Conservation (phyloP, 257 asterid genomes). For the Leonotis leonurus region DNA sequence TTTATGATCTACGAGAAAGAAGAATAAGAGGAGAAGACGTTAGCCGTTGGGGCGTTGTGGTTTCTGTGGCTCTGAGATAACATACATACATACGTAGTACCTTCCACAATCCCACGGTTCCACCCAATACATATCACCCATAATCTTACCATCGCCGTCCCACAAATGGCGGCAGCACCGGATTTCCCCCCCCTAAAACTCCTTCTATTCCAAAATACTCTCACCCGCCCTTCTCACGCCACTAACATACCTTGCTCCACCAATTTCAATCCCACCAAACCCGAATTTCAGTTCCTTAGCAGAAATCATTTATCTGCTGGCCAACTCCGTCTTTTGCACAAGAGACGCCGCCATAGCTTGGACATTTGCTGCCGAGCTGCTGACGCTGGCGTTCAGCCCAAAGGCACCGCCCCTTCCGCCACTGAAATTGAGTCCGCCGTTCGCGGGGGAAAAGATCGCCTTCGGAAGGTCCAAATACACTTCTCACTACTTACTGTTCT, state of each 20-base stretch:
- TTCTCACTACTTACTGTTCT: not conserved
- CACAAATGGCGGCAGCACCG: slow-evolving; percentile 36
- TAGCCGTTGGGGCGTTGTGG: not conserved
- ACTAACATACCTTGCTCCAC: slow-evolving; percentile 7
- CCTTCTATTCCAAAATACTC: slow-evolving; percentile 7
- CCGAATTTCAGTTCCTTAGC: slow-evolving; percentile 8
- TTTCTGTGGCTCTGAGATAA: slow-evolving; percentile 25
- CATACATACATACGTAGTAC: too few species aligned
- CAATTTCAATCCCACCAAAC: slow-evolving; percentile 8
- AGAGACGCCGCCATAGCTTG: slow-evolving; percentile 22
- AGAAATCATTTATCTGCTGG: slow-evolving; percentile 7
- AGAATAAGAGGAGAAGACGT: not conserved
- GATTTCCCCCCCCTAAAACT: slow-evolving; percentile 26
- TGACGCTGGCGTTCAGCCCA: slow-evolving; percentile 33
- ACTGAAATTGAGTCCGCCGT: slow-evolving; percentile 36
- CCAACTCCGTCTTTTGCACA: slow-evolving; percentile 6
- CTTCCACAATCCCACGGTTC: not conserved
- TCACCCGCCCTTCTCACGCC: slow-evolving; percentile 10
- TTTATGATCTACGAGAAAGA: too few species aligned
- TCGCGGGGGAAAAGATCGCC: slow-evolving; percentile 81
- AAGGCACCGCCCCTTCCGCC: slow-evolving; percentile 21
- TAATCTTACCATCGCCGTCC: slow-evolving; percentile 2
- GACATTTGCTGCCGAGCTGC: slow-evolving; percentile 38
- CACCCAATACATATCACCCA: not conserved
- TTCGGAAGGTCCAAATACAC: slow-evolving; percentile 42